Evolutionary conservation across 306 rosid species (phyloP).

Genomic region (Rosa chinensis): DNA sequence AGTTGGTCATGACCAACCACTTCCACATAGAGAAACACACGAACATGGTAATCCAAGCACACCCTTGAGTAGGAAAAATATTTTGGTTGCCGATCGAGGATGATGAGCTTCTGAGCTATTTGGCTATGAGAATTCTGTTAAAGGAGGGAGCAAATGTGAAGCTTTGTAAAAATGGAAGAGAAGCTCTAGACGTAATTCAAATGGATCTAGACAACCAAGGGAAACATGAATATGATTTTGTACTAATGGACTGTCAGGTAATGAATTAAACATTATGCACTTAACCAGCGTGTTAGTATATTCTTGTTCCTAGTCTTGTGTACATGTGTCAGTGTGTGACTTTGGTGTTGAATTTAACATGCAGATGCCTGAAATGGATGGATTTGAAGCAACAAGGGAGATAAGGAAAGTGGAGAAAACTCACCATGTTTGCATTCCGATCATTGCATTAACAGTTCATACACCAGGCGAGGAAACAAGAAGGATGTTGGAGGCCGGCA

Average conservation of each 20-base stretch:
- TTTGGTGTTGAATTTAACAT: background rate
- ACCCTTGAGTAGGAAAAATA: conserved; percentile 50
- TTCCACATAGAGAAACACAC: conserved; percentile 26
- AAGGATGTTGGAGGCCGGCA: conserved; percentile 48
- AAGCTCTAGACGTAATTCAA: conserved; percentile 44
- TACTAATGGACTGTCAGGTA: conserved; percentile 84
- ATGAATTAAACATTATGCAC: background rate
- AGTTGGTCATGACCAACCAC: background rate
- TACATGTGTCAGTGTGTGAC: background rate
- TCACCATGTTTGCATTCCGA: conserved; percentile 43
- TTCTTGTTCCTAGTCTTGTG: background rate
- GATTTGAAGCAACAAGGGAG: conserved; percentile 57
- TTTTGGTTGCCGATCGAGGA: conserved; percentile 75
- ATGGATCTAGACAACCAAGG: conserved; percentile 29
- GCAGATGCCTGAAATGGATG: conserved; percentile 70
- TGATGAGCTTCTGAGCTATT: conserved; percentile 15
- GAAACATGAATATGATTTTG: conserved; percentile 45
- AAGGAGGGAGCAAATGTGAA: conserved; percentile 53
- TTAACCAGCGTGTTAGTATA: background rate
- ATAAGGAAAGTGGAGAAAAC: conserved; percentile 49
- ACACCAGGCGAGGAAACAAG: conserved; percentile 31
- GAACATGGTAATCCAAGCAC: conserved; percentile 16
- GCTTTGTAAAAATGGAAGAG: conserved; percentile 54
- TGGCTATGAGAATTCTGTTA: conserved; percentile 27
- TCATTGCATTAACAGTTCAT: conserved; percentile 60